These are phyloP conservation scores for Chlorella ohadii DNA, from an alignment of 139 green algal species.

Conservation along the genomic window DNA sequence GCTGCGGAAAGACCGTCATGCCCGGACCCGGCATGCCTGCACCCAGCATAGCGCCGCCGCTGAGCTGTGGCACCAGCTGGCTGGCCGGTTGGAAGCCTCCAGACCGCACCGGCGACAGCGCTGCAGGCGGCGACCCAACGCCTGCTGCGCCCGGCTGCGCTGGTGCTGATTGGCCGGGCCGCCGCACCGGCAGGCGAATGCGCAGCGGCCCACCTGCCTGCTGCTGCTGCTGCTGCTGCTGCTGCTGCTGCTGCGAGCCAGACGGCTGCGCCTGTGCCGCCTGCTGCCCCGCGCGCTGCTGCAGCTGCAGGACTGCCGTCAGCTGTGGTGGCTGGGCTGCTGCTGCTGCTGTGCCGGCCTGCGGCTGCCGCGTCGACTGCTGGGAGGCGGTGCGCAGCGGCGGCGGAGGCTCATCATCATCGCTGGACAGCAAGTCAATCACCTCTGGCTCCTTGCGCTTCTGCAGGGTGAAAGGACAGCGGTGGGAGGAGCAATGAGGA, in stretches of 20 bases:
- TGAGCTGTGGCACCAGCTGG: not conserved
- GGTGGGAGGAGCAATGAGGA: not conserved
- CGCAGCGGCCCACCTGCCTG: not conserved
- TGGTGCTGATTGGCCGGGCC: not conserved
- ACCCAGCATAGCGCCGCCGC: not conserved
- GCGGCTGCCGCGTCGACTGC: not conserved
- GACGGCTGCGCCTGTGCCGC: not conserved
- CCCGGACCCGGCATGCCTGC: too few species aligned
- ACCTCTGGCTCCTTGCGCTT: constrained; percentile 45
- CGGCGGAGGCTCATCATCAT: not conserved
- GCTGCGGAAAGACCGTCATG: not conserved
- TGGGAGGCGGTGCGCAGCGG: not conserved
- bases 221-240: not conserved
- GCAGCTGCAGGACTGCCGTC: not conserved
- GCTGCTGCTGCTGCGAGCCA: not conserved
- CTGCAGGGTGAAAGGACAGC: not conserved
- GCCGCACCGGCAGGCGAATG: not conserved
- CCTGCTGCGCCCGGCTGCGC: not conserved
- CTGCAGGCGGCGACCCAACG: not conserved
- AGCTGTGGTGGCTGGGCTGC: not conserved
- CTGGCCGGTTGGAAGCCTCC: constrained; percentile 6
- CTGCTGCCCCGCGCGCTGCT: not conserved
- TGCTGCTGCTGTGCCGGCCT: not conserved
- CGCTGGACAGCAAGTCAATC: constrained; percentile 45
- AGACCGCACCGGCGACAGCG: not conserved